Evolutionary conservation across 306 rosid species (phyloP), one percentile per base, ranked within the genome.

Genomic region (Glycine soja): DNA sequence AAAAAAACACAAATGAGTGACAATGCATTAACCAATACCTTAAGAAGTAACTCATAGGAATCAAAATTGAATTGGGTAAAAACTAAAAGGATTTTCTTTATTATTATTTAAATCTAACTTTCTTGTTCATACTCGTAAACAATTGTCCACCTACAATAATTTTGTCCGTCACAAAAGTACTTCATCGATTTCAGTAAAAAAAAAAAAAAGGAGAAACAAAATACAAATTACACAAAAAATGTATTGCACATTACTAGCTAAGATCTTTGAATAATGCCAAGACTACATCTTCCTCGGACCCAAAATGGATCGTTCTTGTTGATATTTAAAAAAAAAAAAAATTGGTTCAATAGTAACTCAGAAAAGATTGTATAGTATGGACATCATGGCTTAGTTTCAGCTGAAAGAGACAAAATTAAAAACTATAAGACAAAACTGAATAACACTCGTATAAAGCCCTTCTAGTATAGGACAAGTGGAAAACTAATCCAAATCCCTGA

Each of bases 371-470:
- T 38, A 40, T 11, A 74, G 8, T 9, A n/a, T 67, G 72, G 32
- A 42, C 2, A 67, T 66, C 14, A 53, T 56, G 65, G 36, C 19
- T 19, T 65, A 36, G 52, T 42, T 78, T 56, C 13, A 56, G 81
- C 48, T 54, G 48, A 56, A 73, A 54, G 76, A 64, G 80, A 78
- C 83, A 78, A 78, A 78, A 34, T 46, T 48, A 69, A 11, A 36
- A 65, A 64, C 43, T n/a, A 50, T 24, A 48, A 83, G 80, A 78
- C 83, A 72, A 83, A 78, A 63, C 12, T 71, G 64, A 19, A 58
- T 8, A 14, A 59, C 10, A 42, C 13, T 34, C 6, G 30, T 58
- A 58, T 30, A 54, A 13, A 75, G 67, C 4, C 3, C 24, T 45
- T 7, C 1, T 47, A 16, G 72, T 57, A 75, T 16, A 75, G 24